These are phyloP conservation scores for Malus hybrid DNA, from an alignment of 331 rosid species.

Conservation along the genomic window DNA sequence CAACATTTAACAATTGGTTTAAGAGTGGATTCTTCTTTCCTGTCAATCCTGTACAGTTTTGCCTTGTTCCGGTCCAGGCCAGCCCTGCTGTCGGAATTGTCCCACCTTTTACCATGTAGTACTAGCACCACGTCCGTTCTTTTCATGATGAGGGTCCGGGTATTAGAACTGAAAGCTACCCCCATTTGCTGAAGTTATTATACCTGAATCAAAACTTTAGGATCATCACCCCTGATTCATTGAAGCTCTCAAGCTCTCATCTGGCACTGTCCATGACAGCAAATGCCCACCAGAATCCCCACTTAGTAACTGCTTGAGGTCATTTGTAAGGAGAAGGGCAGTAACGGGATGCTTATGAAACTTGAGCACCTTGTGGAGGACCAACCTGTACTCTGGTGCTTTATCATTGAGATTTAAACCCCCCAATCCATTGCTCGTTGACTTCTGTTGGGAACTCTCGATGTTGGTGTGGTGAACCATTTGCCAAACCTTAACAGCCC, in stretches of 20 bases:
- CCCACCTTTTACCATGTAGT: conserved; percentile 6
- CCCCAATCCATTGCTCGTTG: conserved; percentile 37
- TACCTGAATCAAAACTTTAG: conserved; percentile 12
- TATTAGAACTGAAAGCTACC: conserved; percentile 30
- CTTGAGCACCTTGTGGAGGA: conserved; percentile 77
- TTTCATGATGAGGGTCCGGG: conserved; percentile 23
- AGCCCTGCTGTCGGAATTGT: conserved; percentile 36
- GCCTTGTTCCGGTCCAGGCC: conserved; percentile 35
- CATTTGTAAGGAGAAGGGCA: conserved; percentile 70
- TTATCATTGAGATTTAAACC: conserved; percentile 43
- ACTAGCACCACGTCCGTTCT: conserved; percentile 11
- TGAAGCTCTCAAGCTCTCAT: conserved; percentile 70
- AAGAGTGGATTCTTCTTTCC: conserved; percentile 15
- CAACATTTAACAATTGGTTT: conserved; percentile 9
- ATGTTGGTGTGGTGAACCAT: conserved; percentile 71
- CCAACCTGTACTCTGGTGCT: conserved; percentile 70
- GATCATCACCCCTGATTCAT: conserved; percentile 59
- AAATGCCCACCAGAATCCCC: conserved; percentile 91
- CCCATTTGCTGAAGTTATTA: conserved; percentile 36
- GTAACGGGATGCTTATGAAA: conserved; percentile 89
- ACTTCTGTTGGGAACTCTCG: conserved; percentile 53
- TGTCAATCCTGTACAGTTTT: conserved; percentile 21
- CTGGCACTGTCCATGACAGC: conserved; percentile 85
- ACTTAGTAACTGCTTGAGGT: conserved; percentile 82
- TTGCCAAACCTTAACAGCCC: conserved; percentile 98